These are phyloP conservation scores for Russula emetica DNA, from an alignment of 768 basidiomycete species.

Conservation along the genomic window DNA sequence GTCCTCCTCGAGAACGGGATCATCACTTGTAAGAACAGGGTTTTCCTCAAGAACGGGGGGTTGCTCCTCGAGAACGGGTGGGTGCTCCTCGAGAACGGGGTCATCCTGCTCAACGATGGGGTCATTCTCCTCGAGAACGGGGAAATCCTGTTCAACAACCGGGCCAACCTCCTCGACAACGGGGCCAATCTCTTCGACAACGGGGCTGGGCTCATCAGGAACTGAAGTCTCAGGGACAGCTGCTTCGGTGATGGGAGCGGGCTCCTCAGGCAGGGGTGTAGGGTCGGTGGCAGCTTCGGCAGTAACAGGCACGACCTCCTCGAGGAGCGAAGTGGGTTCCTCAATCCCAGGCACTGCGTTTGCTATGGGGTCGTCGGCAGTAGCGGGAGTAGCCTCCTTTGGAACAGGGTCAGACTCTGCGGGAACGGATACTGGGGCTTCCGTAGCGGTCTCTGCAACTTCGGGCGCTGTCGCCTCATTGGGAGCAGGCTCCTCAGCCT, in stretches of 20 bases:
- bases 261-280: neutral
- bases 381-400: neutral
- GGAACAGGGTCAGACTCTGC: neutral
- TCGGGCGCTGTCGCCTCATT: neutral
- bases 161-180: neutral
- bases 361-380: neutral
- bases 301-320: neutral
- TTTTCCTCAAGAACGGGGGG: no score
- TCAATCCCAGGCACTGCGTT: neutral
- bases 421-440: neutral
- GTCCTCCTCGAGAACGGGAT: neutral
- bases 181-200: neutral
- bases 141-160: neutral
- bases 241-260: neutral
- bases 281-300: neutral
- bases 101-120: neutral
- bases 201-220: neutral
- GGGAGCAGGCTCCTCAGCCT: neutral
- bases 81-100: neutral
- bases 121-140: neutral
- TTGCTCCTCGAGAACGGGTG: neutral
- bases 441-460: neutral
- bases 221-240: neutral
- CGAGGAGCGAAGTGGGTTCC: neutral
- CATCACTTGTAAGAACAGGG: no score